phyloP scores from a whole-genome alignment of 768 basidiomycete species.

The Filobasidium wieringae region DNA sequence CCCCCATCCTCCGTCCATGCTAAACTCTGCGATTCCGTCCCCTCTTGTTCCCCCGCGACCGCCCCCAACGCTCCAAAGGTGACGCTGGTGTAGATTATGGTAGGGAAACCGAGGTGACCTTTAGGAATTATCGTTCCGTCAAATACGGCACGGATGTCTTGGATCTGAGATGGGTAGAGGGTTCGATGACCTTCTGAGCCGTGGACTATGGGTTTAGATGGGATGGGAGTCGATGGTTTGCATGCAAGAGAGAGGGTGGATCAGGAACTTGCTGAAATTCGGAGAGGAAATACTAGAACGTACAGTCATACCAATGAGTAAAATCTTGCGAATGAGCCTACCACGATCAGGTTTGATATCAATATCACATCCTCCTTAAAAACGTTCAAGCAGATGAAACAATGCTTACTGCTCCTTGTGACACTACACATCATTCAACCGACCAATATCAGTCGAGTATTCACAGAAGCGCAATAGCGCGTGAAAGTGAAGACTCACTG shows the following conservation, averaged over 20 bases:
- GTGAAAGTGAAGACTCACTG: neutral
- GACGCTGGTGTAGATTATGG: constrained; percentile 10
- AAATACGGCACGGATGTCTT: constrained; percentile 17
- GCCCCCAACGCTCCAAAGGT: constrained; percentile 7
- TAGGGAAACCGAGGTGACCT: constrained; percentile 12
- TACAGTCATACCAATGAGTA: neutral
- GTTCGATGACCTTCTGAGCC: neutral
- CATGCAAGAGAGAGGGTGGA: neutral
- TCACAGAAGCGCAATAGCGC: neutral
- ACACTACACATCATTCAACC: neutral
- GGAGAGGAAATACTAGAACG: no score
- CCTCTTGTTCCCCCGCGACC: constrained; percentile 7
- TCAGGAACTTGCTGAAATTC: no score
- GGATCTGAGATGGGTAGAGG: neutral
- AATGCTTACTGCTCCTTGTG: neutral
- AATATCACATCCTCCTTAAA: neutral
- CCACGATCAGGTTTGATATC: neutral
- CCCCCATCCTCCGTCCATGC: neutral
- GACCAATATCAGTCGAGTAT: neutral
- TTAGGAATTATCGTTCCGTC: constrained; percentile 19
- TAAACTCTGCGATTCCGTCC: neutral
- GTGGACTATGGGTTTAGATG: neutral
- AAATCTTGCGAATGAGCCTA: neutral
- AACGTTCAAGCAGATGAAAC: neutral
- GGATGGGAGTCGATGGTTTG: neutral